Base-by-base conservation (phyloP, 2,329 filamentous ascomycete species). In the Aspergillus sp. region DNA sequence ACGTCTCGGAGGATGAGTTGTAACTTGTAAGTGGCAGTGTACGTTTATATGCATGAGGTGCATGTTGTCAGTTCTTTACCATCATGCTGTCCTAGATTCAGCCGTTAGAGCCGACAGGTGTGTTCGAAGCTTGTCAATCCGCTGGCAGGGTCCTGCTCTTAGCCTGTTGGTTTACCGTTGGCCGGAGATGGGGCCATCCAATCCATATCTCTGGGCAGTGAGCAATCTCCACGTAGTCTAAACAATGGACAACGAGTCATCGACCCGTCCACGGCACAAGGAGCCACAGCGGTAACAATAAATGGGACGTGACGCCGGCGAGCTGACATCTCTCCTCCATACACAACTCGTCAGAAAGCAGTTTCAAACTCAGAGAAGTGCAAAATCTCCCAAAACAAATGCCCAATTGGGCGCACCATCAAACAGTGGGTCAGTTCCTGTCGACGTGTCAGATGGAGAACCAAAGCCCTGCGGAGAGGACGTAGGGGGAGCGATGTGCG, bases 1-100 rank as follows among this genome's bases (percentile, higher is more conserved):
- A 78, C 56, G 64, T 75, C 39, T 65, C 66, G n/a, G 64, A 66
- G 17, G 67, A 71, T 41, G 64, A 74, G 59, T 61, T 68, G 55
- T 62, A 51, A 64, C 33, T 20, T 8, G 4, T 37, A 37, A 44
- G 42, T 39, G 42, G 44, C 33, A n/a, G 13, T 58, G 50, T 46
- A 56, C 46, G 33, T 53, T 47, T 55, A 41, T 37, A 37, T 49
- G 45, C 15, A 17, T 22, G 44, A 33, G 44, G 52, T n/a, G 44
- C 30, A 20, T 48, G 20, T 37, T 19, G 44, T 54, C 20, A 20
- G 33, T 13, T 34, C 19, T 30, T 42, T 47, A 39, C 41, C 13
- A 4, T 30, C 40, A 7, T 45, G 27, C 20, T 53, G 22, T 34
- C 17, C 19, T 27, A 45, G 22, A 8, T 37, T 44, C 45, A 39